Percentiles rank a stretch among this genome's conserved stretches.
phyloP scores from a whole-genome alignment of 2,329 filamentous ascomycete genomes.

The Scedosporium apiospermum region DNA sequence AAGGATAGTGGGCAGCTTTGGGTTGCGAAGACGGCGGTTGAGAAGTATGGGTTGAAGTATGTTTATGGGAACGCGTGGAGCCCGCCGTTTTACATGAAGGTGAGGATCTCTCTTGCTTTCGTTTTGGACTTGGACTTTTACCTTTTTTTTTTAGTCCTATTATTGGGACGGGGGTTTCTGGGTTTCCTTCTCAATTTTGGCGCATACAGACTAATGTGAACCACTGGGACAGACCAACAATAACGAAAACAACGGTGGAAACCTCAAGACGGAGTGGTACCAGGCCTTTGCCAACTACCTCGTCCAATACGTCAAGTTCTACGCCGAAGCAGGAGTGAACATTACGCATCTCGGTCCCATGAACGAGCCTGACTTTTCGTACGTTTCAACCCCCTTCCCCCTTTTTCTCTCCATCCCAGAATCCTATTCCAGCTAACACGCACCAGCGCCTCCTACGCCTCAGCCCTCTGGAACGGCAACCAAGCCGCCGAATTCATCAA shows the following conservation, averaged over 20 bases:
- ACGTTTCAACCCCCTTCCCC: not conserved
- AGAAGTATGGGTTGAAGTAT: constrained; percentile 23
- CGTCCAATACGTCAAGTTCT: constrained; percentile 36
- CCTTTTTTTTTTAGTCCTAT: not conserved
- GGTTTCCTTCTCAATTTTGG: no score
- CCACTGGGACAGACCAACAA: constrained; percentile 4
- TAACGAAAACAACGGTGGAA: constrained; percentile 7
- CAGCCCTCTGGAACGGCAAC: constrained; percentile 33
- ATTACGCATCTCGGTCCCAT: constrained; percentile 37
- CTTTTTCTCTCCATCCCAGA: not conserved
- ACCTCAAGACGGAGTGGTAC: constrained; percentile 26
- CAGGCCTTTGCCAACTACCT: constrained; percentile 39
- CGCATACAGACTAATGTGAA: not conserved
- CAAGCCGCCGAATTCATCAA: constrained; percentile 42
- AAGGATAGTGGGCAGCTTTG: constrained; percentile 41
- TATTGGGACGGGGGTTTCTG: not conserved
- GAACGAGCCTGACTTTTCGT: constrained; percentile 24
- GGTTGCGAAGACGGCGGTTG: constrained; percentile 37
- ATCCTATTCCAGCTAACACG: not conserved
- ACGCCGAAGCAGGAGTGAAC: constrained; percentile 30
- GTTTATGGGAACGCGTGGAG: constrained; percentile 37
- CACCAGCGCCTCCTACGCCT: constrained; percentile 25
- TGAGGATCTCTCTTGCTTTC: not conserved
- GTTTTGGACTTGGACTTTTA: not conserved
- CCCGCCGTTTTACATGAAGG: constrained; percentile 38